Base-by-base conservation (phyloP, 805 yeast species). In the Yarrowia yakushimensis region DNA sequence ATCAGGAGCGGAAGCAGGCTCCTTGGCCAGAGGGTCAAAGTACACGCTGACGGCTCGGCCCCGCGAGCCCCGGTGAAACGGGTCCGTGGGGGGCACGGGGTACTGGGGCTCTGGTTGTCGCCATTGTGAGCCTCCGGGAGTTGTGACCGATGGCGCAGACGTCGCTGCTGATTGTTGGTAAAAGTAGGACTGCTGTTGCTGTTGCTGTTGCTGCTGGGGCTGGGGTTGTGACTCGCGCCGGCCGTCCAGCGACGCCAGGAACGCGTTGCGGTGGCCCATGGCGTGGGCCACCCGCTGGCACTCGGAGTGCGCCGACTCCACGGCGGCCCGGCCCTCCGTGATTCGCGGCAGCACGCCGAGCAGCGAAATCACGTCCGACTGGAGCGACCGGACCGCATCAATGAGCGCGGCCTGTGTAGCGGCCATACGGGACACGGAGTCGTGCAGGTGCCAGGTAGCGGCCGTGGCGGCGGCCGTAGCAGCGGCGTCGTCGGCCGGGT, bases 211-310 rank as follows among this genome's bases (percentile, higher is more conserved):
- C n/a, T n/a, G n/a, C 13, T 20, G 60, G 20, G 22, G 62, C 36
- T 33, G 66, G 39, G 65, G 48, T 30, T 55, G 61, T 22, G 61
- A 55, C 48, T 27, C 34, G 30, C 61, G 61, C 8, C 48, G 61
- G n/a, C 42, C 37, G 22, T 55, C 48, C 13, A 55, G 37, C 30
- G 30, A 31, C 15, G 59, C 42, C 43, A 52, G 59, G 30, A 34
- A 34, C 33, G 59, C 59, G 34, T 52, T 52, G 10, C 59, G 22
- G 59, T 52, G 59, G 17, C 43, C 37, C 43, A 52, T 33, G 42
- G 59, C 42, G 23, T 55, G 61, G 12, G 39, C 37, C n/a, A 55
- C 39, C n/a, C 61, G 34, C 61, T 39, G 46, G 39, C 48, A 55
- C 48, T 55, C 61, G 28, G 18, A 20, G 30, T 55, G 61, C 4